Evolutionary conservation across 2,329 filamentous ascomycete genomes (phyloP).

Genomic region (Kalaharituber pfeilii): DNA sequence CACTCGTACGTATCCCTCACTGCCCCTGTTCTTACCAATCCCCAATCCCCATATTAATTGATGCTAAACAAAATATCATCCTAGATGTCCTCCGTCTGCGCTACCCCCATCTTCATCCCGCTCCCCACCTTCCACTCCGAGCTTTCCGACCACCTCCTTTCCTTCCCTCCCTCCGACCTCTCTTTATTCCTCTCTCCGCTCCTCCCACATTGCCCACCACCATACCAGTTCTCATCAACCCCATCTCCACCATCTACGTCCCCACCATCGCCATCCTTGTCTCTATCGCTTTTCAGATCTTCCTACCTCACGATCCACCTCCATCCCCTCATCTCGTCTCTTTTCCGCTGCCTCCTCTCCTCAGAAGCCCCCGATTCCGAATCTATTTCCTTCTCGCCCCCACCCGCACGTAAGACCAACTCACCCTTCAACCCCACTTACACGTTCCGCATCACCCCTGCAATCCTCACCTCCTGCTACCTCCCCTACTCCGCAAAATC

Average conservation of each 20-base stretch:
- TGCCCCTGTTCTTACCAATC: too few relatives aligned
- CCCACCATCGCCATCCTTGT: not conserved
- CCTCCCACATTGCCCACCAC: too few relatives aligned
- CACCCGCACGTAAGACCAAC: too few relatives aligned
- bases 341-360: not conserved
- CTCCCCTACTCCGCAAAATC: not conserved
- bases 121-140: constrained; percentile 42
- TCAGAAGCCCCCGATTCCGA: not conserved
- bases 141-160: constrained; percentile 39
- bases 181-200: constrained; percentile 37
- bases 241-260: not conserved
- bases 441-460: not conserved
- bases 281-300: not conserved
- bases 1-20: constrained; percentile 32
- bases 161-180: constrained; percentile 41
- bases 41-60: too few relatives aligned
- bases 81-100: constrained; percentile 28
- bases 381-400: too few relatives aligned
- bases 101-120: constrained; percentile 33
- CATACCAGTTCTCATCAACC: not conserved
- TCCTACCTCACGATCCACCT: not conserved
- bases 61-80: too few relatives aligned
- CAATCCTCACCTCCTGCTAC: not conserved
- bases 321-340: not conserved
- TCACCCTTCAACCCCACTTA: not conserved